A percentile compares a stretch with the other conserved stretches of the same genome.
These are phyloP conservation scores for Pseudisothecium myosuroides DNA, from an alignment of 225 moss, liverwort and hornwort genomes.

Conservation along the genomic window DNA sequence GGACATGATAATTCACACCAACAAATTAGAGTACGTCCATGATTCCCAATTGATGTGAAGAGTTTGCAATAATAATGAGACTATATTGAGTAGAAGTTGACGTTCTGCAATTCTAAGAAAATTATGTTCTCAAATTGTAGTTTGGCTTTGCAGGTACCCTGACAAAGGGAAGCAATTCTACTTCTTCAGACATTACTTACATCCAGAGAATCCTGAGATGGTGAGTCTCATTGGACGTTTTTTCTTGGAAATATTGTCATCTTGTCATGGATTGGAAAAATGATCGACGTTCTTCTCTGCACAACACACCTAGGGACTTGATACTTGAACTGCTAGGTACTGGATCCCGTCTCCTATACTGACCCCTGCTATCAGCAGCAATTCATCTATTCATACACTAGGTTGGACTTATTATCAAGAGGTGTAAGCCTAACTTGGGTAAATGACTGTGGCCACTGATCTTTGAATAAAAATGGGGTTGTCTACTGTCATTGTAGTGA, in stretches of 20 bases:
- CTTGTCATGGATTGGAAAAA: background rate
- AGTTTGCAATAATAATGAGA: background rate
- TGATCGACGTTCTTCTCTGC: background rate
- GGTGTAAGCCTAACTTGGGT: background rate
- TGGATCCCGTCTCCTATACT: background rate
- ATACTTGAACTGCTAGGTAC: background rate
- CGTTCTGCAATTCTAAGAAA: background rate
- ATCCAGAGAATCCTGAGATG: conserved; percentile 47
- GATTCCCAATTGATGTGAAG: background rate
- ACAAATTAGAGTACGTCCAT: conserved; percentile 1
- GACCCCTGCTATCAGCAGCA: background rate
- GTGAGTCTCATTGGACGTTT: conserved; percentile 15
- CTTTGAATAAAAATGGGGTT: background rate
- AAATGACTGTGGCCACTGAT: background rate
- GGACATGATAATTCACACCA: background rate
- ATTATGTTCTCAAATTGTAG: background rate
- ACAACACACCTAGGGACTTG: background rate
- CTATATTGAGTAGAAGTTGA: background rate
- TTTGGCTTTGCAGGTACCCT: conserved; percentile 60
- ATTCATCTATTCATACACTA: background rate
- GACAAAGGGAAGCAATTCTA: conserved; percentile 64
- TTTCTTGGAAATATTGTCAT: background rate
- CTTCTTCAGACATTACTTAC: conserved; percentile 78
- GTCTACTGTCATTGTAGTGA: background rate
- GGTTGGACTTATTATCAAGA: background rate